A percentile compares a stretch with the other conserved stretches of the same genome.
Evolutionary conservation across 495 filamentous ascomycete species (phyloP).

Genomic region (Neurospora terricola): DNA sequence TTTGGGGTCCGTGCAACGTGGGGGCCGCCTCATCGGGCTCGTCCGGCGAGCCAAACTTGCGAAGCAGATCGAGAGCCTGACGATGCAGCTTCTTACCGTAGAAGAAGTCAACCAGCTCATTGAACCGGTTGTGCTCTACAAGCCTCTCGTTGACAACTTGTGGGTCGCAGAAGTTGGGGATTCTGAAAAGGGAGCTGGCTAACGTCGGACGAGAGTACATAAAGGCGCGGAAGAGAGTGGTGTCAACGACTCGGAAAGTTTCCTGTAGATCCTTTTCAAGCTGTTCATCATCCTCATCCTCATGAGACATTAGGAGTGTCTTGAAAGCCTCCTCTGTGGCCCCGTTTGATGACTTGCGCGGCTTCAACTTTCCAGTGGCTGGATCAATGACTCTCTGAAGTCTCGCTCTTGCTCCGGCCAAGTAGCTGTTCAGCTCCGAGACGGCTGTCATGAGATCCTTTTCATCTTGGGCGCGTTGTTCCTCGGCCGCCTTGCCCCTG

Average conservation of each 20-base stretch:
- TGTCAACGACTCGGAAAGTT: slow-evolving; percentile 79
- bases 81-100: slow-evolving; percentile 90
- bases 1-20: slow-evolving; percentile 67
- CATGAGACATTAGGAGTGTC: slow-evolving; percentile 34
- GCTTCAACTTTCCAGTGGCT: slow-evolving; percentile 60
- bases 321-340: slow-evolving; percentile 44
- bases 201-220: slow-evolving; percentile 83
- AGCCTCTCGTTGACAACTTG: slow-evolving; percentile 89
- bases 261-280: slow-evolving; percentile 59
- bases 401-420: slow-evolving; percentile 71
- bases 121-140: slow-evolving; percentile 79
- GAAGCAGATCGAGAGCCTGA: slow-evolving; percentile 73
- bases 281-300: slow-evolving; percentile 45
- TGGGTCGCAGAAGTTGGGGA: slow-evolving; percentile 95
- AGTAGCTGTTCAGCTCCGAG: slow-evolving; percentile 69
- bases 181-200: slow-evolving; percentile 83
- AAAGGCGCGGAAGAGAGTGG: slow-evolving; percentile 83
- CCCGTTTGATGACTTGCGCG: slow-evolving; percentile 41
- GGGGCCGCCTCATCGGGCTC: slow-evolving; percentile 52
- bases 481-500: slow-evolving; percentile 24
- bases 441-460: slow-evolving; percentile 76
- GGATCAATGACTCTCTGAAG: slow-evolving; percentile 75
- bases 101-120: slow-evolving; percentile 92
- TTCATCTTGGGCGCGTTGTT: slow-evolving; percentile 47
- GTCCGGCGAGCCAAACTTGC: slow-evolving; percentile 69